Percentiles rank a stretch among this genome's conserved stretches.
Conservation (phyloP, 1,284 basidiomycete genomes). For the Apiotrichum brassicae region DNA sequence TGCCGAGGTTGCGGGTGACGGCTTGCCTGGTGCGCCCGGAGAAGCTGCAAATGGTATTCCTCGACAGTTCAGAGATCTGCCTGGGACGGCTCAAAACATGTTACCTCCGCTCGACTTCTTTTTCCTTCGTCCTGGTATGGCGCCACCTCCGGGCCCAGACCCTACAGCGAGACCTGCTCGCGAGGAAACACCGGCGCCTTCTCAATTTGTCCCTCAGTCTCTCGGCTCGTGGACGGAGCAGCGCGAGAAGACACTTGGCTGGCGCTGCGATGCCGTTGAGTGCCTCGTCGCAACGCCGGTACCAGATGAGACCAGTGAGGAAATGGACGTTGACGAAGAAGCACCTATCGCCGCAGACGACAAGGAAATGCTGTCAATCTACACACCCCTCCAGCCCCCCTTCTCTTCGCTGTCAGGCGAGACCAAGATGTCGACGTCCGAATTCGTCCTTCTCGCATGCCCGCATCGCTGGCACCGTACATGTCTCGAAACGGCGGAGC, state of each 20-base stretch:
- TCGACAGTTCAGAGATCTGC: no score
- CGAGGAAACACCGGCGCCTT: neutral
- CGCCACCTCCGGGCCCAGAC: neutral
- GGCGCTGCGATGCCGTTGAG: slow-evolving; percentile 39
- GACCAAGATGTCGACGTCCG: neutral
- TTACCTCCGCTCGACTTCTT: slow-evolving; percentile 9
- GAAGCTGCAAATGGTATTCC: no score
- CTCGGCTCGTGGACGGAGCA: slow-evolving; percentile 35
- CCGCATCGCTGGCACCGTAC: slow-evolving; percentile 35
- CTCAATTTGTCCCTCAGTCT: slow-evolving; percentile 17
- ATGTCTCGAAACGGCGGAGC: slow-evolving; percentile 31
- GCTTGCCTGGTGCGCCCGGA: no score
- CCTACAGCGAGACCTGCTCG: neutral
- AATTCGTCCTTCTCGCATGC: slow-evolving; percentile 29
- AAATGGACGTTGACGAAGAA: slow-evolving; percentile 14
- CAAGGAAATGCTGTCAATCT: slow-evolving; percentile 34
- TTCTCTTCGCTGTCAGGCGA: neutral
- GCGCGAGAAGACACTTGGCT: slow-evolving; percentile 36
- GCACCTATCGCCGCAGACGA: slow-evolving; percentile 3
- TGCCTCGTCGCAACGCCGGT: slow-evolving; percentile 27
- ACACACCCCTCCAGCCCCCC: slow-evolving; percentile 22
- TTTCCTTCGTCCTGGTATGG: slow-evolving; percentile 5
- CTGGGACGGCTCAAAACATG: no score
- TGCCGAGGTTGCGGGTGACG: no score
- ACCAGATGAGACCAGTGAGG: slow-evolving; percentile 15